A percentile compares a stretch with the other conserved stretches of the same genome.
Evolutionary conservation across 2,329 filamentous ascomycete genomes (phyloP).

Genomic region (Phaeoacremonium minimum): DNA sequence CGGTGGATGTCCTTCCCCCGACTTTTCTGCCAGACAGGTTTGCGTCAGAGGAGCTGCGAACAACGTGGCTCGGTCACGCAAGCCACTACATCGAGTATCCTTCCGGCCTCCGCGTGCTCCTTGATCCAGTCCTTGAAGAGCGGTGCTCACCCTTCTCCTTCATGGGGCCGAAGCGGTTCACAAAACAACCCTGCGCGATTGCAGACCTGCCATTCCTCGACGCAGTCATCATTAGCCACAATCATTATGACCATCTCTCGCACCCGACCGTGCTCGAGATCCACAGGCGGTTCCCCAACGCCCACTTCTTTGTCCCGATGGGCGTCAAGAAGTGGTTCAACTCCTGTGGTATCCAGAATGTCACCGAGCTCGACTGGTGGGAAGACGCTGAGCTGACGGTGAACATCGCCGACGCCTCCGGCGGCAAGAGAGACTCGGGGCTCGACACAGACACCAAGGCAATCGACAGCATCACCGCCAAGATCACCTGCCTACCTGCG

Average conservation of each 20-base stretch:
- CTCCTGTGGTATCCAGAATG: constrained; percentile 63
- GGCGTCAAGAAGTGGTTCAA: constrained; percentile 82
- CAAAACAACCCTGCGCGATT: constrained; percentile 70
- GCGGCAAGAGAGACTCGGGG: constrained; percentile 21
- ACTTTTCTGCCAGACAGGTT: constrained; percentile 59
- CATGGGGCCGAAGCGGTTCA: constrained; percentile 73
- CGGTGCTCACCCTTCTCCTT: constrained; percentile 75
- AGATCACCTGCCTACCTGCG: constrained; percentile 73
- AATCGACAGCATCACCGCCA: constrained; percentile 58
- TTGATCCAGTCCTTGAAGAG: constrained; percentile 89
- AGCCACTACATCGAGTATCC: constrained; percentile 93
- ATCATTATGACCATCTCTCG: constrained; percentile 90
- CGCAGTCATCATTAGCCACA: constrained; percentile 78
- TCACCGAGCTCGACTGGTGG: constrained; percentile 96
- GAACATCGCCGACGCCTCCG: constrained; percentile 18
- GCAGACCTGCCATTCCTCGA: constrained; percentile 74
- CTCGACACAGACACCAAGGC: constrained; percentile 12
- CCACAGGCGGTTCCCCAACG: constrained; percentile 65
- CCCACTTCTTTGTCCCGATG: constrained; percentile 83
- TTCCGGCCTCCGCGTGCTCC: constrained; percentile 78
- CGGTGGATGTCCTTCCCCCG: constrained; percentile 63
- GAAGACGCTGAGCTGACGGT: constrained; percentile 73
- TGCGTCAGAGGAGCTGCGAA: constrained; percentile 58
- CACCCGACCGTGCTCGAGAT: constrained; percentile 71
- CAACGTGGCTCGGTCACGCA: constrained; percentile 93